These are phyloP conservation scores for Teratosphaeriaceae sp. DNA, from an alignment of 2,329 filamentous ascomycete genomes.

Conservation along the genomic window DNA sequence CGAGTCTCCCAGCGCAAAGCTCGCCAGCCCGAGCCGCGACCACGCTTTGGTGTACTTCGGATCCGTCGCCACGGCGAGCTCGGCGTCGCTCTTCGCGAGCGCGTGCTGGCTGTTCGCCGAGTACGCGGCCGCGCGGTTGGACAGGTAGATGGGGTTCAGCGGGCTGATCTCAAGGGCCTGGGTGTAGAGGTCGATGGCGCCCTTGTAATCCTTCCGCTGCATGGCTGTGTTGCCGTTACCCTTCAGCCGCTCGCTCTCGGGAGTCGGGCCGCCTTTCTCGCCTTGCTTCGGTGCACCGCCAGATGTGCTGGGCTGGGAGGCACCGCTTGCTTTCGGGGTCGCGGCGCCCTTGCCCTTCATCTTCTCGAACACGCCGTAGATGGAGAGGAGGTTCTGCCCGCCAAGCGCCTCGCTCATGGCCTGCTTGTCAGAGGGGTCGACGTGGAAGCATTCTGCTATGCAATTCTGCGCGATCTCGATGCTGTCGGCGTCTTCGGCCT, in stretches of 20 bases:
- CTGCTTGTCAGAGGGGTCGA: constrained; percentile 71
- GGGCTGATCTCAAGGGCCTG: constrained; percentile 76
- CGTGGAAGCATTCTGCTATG: constrained; percentile 91
- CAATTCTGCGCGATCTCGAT: constrained; percentile 93
- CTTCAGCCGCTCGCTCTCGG: constrained; percentile 83
- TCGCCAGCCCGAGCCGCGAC: constrained; percentile 85
- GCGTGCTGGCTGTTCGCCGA: constrained; percentile 78
- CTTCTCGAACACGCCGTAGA: constrained; percentile 96
- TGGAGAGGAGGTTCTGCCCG: constrained; percentile 77
- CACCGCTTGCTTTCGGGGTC: constrained; percentile 8
- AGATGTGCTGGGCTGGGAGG: constrained; percentile 21
- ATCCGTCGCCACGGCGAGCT: constrained; percentile 81
- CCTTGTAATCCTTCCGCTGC: constrained; percentile 82
- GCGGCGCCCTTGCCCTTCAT: constrained; percentile 58
- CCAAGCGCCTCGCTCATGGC: constrained; percentile 73
- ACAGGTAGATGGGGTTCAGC: constrained; percentile 90
- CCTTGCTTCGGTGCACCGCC: constrained; percentile 36
- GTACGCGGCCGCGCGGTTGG: constrained; percentile 93
- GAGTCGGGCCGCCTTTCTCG: constrained; percentile 43
- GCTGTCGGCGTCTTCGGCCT: constrained; percentile 81
- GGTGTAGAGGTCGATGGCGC: constrained; percentile 81
- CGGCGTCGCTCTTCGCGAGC: constrained; percentile 77
- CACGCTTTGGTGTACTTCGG: constrained; percentile 96
- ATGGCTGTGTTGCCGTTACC: constrained; percentile 89
- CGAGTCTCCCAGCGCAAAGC: constrained; percentile 85